Evolutionary conservation across 371 early-diverging fungal genomes (phyloP).

Genomic region (Actinomortierella wolfii): DNA sequence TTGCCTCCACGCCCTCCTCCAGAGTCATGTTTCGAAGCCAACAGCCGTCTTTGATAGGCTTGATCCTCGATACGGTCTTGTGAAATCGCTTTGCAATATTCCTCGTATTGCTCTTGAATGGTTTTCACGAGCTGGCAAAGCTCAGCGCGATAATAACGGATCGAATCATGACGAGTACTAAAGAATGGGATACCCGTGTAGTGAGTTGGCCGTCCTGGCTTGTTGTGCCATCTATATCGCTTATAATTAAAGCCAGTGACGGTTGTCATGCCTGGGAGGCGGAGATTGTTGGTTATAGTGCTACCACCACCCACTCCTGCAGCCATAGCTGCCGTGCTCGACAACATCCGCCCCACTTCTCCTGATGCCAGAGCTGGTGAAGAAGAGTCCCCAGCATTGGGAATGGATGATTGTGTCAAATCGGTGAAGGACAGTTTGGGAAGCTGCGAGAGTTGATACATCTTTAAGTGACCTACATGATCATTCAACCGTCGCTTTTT

Average conservation of each 20-base stretch:
- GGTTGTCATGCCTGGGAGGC: too few relatives aligned
- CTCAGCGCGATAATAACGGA: slow-evolving; percentile 31
- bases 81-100: slow-evolving; percentile 8
- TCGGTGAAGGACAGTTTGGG: slow-evolving; percentile 23
- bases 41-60: neutral
- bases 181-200: slow-evolving; percentile 20
- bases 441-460: slow-evolving; percentile 21
- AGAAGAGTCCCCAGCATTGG: too few relatives aligned
- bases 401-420: slow-evolving; percentile 1
- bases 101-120: slow-evolving; percentile 13
- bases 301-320: too few relatives aligned
- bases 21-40: neutral
- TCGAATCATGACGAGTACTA: slow-evolving; percentile 28
- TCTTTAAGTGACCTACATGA: slow-evolving; percentile 21
- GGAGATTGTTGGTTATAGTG: too few relatives aligned
- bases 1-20: too few relatives aligned
- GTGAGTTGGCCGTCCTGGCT: slow-evolving; percentile 18
- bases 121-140: slow-evolving; percentile 24
- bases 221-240: slow-evolving; percentile 15
- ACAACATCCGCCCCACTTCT: too few relatives aligned
- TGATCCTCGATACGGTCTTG: too few relatives aligned
- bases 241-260: too few relatives aligned
- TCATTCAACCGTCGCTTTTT: slow-evolving; percentile 2
- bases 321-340: too few relatives aligned
- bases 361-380: too few relatives aligned